Evolutionary conservation across 192 early-diverging fungal species (phyloP).

Genomic region (Coemansia sp.): DNA sequence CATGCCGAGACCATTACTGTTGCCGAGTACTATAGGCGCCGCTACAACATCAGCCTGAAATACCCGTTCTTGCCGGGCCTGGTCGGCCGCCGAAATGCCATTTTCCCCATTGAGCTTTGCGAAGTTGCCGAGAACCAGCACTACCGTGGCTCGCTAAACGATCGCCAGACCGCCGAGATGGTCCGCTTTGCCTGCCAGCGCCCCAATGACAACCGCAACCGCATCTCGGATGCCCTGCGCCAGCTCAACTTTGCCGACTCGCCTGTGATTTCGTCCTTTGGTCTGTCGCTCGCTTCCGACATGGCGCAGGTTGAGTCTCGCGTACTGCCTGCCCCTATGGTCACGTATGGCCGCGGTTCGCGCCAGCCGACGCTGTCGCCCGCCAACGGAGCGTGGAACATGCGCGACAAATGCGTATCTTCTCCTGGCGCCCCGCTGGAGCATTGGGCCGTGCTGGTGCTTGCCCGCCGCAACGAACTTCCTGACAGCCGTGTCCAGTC

Average conservation of each 20-base stretch:
- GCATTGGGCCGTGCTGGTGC: constrained; percentile 82
- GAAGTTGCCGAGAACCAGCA: constrained; percentile 79
- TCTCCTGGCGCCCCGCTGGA: constrained; percentile 65
- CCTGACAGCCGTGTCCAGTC: constrained; percentile 57
- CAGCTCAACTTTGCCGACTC: constrained; percentile 64
- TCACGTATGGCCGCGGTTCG: constrained; percentile 61
- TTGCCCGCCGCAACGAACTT: constrained; percentile 59
- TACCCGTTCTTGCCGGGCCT: constrained; percentile 84
- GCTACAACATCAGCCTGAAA: constrained; percentile 67
- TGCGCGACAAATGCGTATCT: constrained; percentile 75
- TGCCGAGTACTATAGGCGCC: constrained; percentile 71
- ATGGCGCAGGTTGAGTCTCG: constrained; percentile 73
- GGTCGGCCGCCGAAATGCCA: constrained; percentile 66
- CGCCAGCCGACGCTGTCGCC: constrained; percentile 55
- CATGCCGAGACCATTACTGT: constrained; percentile 62
- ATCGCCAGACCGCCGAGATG: constrained; percentile 90
- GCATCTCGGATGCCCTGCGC: constrained; percentile 70
- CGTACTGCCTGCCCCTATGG: constrained; percentile 73
- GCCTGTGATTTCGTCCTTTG: constrained; percentile 76
- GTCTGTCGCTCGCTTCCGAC: constrained; percentile 62
- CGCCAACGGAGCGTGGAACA: constrained; percentile 82
- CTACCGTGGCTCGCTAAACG: constrained; percentile 77
- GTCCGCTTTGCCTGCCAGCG: constrained; percentile 87
- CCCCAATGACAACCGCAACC: constrained; percentile 78
- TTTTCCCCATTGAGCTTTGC: constrained; percentile 91